Evolutionary conservation across 805 yeast species (phyloP), one percentile per base, ranked within the genome.

Genomic region (Lachancea dasiensis): DNA sequence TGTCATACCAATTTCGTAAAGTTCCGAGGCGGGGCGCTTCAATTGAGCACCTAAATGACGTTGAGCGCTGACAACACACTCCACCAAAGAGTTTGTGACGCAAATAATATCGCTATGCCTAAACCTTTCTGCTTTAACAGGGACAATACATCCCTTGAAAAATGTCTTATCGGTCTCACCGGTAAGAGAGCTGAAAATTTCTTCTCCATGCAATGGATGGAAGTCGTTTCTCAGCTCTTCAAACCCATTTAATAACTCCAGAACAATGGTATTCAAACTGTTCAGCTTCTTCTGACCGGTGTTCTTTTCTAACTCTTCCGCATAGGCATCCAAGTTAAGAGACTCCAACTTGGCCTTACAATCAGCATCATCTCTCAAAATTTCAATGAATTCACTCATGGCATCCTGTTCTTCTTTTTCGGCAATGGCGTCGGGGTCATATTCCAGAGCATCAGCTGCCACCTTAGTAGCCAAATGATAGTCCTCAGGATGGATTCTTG

Each of bases 401-500:
- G 61, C 45, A 35, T 69, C 72, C 35, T 57, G 62, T 16, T 57
- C 61, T 44, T 61, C 64, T 43, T 60, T 60, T 40, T 81, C 89
- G 2, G 79, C 81, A 53, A 85, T 70, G 47, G 87, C 95, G 60
- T 90, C 97, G 52, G 94, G 98, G 51, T 87, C 96, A 47, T 89
- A 73, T 58, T 90, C 98, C 47, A 92, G 71, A 2, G 98, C 97
- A 67, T 92, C 98, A 1, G 95, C 92, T 6, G 97, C 97, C 89
- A 92, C 92, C 60, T 92, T 92, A 35, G 92, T 77, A 3, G 97
- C 97, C 49, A 92, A 70, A 47, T 86, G 95, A 59, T 92, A 92
- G 64, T 92, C 99, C 62, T 92, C 97, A 6, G 97, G 97, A 53
- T 92, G 99, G 32, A 92, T 87, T 65, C 98, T 76, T 0, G 98